Conservation (phyloP, 805 yeast genomes). For the Sugiyamaella marilandica region DNA sequence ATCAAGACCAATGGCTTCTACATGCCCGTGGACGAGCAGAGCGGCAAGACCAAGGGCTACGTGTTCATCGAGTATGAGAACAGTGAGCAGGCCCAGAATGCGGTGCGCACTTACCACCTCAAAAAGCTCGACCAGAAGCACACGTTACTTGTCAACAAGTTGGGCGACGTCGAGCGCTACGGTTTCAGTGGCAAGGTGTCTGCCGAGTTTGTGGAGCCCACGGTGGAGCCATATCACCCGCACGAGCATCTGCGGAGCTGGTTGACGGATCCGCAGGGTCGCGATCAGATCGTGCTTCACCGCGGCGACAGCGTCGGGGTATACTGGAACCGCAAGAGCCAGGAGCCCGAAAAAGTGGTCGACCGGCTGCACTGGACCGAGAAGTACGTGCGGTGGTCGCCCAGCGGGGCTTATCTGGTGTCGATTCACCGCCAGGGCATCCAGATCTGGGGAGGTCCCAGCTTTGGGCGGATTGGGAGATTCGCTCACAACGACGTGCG, state of each 20-base stretch:
- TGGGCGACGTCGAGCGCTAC: slow-evolving; percentile 76
- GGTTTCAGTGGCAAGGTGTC: slow-evolving; percentile 59
- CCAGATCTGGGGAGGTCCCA: slow-evolving; percentile 91
- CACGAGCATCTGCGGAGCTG: slow-evolving; percentile 83
- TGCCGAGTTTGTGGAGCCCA: slow-evolving; percentile 63
- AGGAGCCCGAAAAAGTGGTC: slow-evolving; percentile 68
- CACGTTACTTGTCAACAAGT: slow-evolving; percentile 75
- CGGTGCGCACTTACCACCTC: slow-evolving; percentile 75
- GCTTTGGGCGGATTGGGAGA: slow-evolving; percentile 66
- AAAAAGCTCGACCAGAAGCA: slow-evolving; percentile 93
- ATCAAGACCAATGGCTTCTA: slow-evolving; percentile 56
- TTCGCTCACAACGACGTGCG: slow-evolving; percentile 87
- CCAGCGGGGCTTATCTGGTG: slow-evolving; percentile 83
- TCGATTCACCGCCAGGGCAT: slow-evolving; percentile 93
- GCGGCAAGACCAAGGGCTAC: slow-evolving; percentile 76
- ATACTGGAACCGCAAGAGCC: slow-evolving; percentile 74
- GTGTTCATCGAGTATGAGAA: slow-evolving; percentile 73
- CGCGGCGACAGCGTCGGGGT: slow-evolving; percentile 75
- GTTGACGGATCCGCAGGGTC: slow-evolving; percentile 81
- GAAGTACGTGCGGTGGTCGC: slow-evolving; percentile 83
- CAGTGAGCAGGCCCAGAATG: slow-evolving; percentile 63
- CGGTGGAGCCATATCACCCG: slow-evolving; percentile 62
- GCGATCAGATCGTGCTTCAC: slow-evolving; percentile 87
- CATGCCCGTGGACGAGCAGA: slow-evolving; percentile 66
- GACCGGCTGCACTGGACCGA: slow-evolving; percentile 84